Evolutionary conservation across 495 filamentous ascomycete genomes (phyloP).

Genomic region (Daldinia decipiens): DNA sequence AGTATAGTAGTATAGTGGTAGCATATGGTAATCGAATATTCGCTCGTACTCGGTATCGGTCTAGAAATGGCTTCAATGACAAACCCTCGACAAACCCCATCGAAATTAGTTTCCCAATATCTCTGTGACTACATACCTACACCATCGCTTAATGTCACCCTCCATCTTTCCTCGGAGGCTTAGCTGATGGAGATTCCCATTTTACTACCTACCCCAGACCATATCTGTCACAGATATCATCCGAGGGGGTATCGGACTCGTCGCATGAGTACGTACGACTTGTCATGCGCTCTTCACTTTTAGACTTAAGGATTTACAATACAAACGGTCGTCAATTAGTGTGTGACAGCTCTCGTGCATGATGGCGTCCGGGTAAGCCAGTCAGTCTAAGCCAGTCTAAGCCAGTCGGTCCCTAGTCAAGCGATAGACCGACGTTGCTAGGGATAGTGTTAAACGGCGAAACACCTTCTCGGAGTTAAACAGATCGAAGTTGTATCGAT

Average conservation of each 20-base stretch:
- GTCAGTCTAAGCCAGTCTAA: constrained; percentile 29
- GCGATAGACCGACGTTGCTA: constrained; percentile 19
- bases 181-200: constrained; percentile 23
- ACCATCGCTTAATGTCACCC: constrained; percentile 22
- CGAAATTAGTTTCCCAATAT: constrained; percentile 6
- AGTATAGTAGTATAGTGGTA: constrained; percentile 3
- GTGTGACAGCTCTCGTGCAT: constrained; percentile 40
- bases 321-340: constrained; percentile 30
- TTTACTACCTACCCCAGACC: constrained; percentile 29
- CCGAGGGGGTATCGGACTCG: constrained; percentile 19
- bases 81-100: constrained; percentile 6
- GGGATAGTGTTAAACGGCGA: constrained; percentile 2
- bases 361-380: constrained; percentile 33
- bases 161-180: constrained; percentile 9
- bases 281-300: constrained; percentile 15
- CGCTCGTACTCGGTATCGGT: constrained; percentile 21
- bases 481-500: constrained; percentile 3
- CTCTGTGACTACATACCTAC: background rate
- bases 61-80: constrained; percentile 10
- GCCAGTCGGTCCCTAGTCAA: constrained; percentile 19
- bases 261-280: constrained; percentile 15
- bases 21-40: background rate
- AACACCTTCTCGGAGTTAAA: constrained; percentile 32
- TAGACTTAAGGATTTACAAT: constrained; percentile 13
- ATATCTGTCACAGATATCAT: constrained; percentile 28